These are phyloP conservation scores for Dendrobium chrysotoxum DNA, from an alignment of 106 monocot species.

Conservation along the genomic window DNA sequence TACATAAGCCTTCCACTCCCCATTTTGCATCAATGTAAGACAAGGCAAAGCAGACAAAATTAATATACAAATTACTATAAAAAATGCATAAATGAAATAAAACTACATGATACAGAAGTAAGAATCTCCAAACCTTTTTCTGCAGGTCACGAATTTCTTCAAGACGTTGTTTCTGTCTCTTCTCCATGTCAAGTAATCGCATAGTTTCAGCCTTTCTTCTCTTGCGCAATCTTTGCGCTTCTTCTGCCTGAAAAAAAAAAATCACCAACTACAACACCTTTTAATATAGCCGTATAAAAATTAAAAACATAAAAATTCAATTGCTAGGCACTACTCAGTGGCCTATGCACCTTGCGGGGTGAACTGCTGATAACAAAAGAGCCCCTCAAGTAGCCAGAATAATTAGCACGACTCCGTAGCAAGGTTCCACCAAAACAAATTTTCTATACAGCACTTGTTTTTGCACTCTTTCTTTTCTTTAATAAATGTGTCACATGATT, in stretches of 20 bases:
- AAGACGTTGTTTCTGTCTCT: constrained; percentile 76
- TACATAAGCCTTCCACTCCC: neutral
- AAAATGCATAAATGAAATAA: neutral
- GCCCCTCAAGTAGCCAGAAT: neutral
- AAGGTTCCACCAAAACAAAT: neutral
- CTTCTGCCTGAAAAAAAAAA: constrained; percentile 52
- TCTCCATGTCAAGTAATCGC: constrained; percentile 80
- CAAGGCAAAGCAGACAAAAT: neutral
- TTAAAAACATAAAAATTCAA: neutral
- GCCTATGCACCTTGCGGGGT: neutral
- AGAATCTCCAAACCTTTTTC: constrained; percentile 55
- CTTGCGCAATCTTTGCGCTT: constrained; percentile 64
- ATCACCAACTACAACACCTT: neutral
- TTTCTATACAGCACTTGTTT: neutral
- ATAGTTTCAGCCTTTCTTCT: constrained; percentile 55
- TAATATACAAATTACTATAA: neutral
- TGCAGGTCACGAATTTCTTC: constrained; percentile 85
- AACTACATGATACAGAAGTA: neutral
- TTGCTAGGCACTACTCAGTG: neutral
- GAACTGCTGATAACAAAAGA: neutral
- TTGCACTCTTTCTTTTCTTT: neutral
- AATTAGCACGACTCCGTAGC: neutral
- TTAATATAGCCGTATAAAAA: neutral
- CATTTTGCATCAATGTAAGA: neutral
- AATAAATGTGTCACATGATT: neutral